Evolutionary conservation across 768 basidiomycete genomes (phyloP).

Genomic region (Neoboletus magnificus): DNA sequence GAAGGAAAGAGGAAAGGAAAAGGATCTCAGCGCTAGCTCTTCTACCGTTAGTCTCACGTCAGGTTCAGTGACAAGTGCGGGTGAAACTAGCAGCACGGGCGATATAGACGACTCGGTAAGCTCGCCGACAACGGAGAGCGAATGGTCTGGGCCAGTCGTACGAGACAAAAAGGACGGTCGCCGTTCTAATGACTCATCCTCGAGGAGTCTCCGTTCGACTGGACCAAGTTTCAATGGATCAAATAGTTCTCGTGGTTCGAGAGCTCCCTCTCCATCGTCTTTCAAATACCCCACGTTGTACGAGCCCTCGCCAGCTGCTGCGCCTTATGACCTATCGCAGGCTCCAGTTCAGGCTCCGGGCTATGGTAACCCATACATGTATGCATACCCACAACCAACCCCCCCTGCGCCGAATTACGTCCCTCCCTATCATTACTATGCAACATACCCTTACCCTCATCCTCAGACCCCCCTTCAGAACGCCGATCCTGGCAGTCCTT

Average conservation of each 20-base stretch:
- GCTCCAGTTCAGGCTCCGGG: conserved; percentile 28
- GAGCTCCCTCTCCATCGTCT: conserved; percentile 68
- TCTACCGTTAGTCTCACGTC: conserved; percentile 70
- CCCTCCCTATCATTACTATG: conserved; percentile 39
- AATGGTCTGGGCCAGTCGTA: conserved; percentile 63
- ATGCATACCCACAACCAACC: conserved; percentile 42
- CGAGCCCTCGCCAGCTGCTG: conserved; percentile 45
- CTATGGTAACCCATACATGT: conserved; percentile 34
- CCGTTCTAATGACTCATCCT: conserved; percentile 55
- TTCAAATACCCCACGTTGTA: conserved; percentile 74
- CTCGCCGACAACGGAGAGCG: conserved; percentile 77
- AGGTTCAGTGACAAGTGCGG: conserved; percentile 57
- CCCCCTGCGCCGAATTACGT: conserved; percentile 39
- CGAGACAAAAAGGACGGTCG: conserved; percentile 56
- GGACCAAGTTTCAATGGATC: conserved; percentile 51
- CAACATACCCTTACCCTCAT: conserved; percentile 52
- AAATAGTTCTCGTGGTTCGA: conserved; percentile 64
- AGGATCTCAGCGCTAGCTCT: conserved; percentile 73
- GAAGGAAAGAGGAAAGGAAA: conserved; percentile 61
- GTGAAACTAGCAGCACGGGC: conserved; percentile 57
- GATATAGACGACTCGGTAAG: conserved; percentile 68
- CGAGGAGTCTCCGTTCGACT: conserved; percentile 55
- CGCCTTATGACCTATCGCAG: conserved; percentile 32
- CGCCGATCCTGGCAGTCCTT: conserved; percentile 32
- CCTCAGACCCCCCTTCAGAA: conserved; percentile 41